Evolutionary conservation across 257 asterid species (phyloP).

Genomic region (Haberlea rhodopensis): DNA sequence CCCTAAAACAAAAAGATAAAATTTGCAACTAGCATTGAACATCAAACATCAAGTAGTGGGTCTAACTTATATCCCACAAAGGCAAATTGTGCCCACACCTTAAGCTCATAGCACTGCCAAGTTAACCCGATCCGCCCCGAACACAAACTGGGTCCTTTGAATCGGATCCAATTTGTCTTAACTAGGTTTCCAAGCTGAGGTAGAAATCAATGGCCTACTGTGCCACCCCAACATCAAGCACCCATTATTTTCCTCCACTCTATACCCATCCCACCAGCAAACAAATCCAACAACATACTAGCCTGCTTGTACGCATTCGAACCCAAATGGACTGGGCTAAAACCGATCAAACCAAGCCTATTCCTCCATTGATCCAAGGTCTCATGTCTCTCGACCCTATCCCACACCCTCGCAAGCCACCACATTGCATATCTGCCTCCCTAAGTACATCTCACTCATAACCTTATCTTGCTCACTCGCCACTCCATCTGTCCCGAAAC

Average conservation of each 20-base stretch:
- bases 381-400: slow-evolving; percentile 92
- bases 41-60: no score
- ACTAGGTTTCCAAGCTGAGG: slow-evolving; percentile 82
- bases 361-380: slow-evolving; percentile 66
- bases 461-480: slow-evolving; percentile 69
- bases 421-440: slow-evolving; percentile 81
- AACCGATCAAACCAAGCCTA: slow-evolving; percentile 56
- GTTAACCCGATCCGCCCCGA: no score
- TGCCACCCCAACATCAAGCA: slow-evolving; percentile 96
- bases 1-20: background rate
- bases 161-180: slow-evolving; percentile 10
- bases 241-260: slow-evolving; percentile 79
- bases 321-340: slow-evolving; percentile 63
- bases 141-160: background rate
- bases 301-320: slow-evolving; percentile 86
- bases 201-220: slow-evolving; percentile 75
- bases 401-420: slow-evolving; percentile 85
- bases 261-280: slow-evolving; percentile 89
- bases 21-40: no score
- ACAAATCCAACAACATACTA: slow-evolving; percentile 68
- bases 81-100: no score
- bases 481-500: slow-evolving; percentile 42
- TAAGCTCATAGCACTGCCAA: no score
- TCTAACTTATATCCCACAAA: no score
- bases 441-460: slow-evolving; percentile 86